Base-by-base conservation (phyloP, 2,329 filamentous ascomycete species). In the Colletotrichum shisoi region DNA sequence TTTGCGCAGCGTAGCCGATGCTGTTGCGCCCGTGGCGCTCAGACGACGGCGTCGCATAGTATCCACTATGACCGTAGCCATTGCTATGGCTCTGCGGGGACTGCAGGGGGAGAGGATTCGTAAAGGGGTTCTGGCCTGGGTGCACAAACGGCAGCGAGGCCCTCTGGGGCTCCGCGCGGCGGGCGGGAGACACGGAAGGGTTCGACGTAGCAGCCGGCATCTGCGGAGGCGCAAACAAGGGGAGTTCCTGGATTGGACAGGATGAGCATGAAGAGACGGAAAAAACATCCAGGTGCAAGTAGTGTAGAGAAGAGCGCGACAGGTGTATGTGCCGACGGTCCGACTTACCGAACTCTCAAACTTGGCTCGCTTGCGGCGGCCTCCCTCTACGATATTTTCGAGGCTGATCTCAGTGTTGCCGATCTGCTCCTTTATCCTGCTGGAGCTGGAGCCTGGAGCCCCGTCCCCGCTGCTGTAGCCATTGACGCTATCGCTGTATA, bases 371-470 rank as follows among this genome's bases (percentile, higher is more conserved):
- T 98, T 97, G 76, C 95, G 90, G 79, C 95, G 90, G 72, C 94
- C 94, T 75, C 96, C 95, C 80, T 98, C 94, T 69, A 99, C 91
- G 78, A 99, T 98, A 77, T 99, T 99, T 73, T 97, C 94, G 72
- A 97, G 88, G 77, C 94, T 98, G 75, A 99, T 99, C 73, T 99
- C 95, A 17, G 95, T 96, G 76, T 93, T 97, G 56, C 92, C 93
- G 74, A 97, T 87, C 71, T 93, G 91, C 74, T 97, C 94, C 78
- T 92, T 93, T 73, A 85, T 87, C 77, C 91, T 91, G 74, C 91
- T 89, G 67, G 90, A 90, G 71, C 91, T 85, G 62, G 92, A 94
- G 71, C 88, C 90, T 69, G 91, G 87, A 34, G 89, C 92, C 69
- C 89, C 91, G 71, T 97, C 93, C 72, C 91, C 94, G 78, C 94